Percentiles rank a stretch among this genome's conserved stretches.
Conservation (phyloP, 371 early-diverging fungal species). For the Mucor mucedo region DNA sequence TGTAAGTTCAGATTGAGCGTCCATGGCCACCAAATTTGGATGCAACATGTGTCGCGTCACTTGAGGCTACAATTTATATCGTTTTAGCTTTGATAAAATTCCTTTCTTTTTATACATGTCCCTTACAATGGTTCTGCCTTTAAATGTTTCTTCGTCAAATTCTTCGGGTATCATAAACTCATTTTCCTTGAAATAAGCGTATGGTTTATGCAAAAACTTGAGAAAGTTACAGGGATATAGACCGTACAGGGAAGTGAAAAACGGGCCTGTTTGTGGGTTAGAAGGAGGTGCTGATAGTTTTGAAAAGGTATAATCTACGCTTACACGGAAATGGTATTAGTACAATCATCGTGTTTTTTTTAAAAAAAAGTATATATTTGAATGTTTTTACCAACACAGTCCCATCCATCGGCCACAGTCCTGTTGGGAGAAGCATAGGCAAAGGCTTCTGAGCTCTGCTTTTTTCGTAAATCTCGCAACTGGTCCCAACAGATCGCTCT, state of each 20-base stretch:
- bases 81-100: background rate
- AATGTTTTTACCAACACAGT: constrained; percentile 44
- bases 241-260: constrained; percentile 70
- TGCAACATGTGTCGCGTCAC: constrained; percentile 67
- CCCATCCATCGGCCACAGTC: constrained; percentile 43
- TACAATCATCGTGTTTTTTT: background rate
- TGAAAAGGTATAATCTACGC: constrained; percentile 56
- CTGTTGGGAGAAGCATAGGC: constrained; percentile 21
- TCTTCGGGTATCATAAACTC: constrained; percentile 48
- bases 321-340: background rate
- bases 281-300: constrained; percentile 59
- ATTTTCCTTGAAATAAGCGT: constrained; percentile 50
- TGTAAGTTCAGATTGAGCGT: constrained; percentile 55
- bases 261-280: constrained; percentile 58
- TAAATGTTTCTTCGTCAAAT: constrained; percentile 58
- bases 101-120: background rate
- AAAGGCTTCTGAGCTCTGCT: constrained; percentile 33
- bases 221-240: constrained; percentile 70
- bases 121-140: constrained; percentile 45
- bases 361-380: background rate
- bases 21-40: constrained; percentile 59
- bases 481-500: constrained; percentile 71
- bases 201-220: constrained; percentile 59
- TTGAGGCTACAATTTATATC: constrained; percentile 31
- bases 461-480: constrained; percentile 50